These are phyloP conservation scores for Penicillium sp. DNA, from an alignment of 2,329 filamentous ascomycete species.

Conservation along the genomic window DNA sequence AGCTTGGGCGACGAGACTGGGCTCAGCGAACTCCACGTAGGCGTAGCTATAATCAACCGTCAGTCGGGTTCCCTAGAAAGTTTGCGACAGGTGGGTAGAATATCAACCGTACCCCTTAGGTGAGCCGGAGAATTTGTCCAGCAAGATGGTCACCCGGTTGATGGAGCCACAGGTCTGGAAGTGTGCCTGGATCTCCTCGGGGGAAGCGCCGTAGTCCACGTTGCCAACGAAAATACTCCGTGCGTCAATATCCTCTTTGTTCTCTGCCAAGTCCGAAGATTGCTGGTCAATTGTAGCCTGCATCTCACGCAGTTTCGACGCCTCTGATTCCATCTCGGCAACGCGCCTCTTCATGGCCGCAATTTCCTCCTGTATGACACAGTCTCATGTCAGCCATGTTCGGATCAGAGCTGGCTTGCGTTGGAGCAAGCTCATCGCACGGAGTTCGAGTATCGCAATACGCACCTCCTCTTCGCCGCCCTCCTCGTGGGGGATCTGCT, in stretches of 20 bases:
- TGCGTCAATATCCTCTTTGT: slow-evolving; percentile 92
- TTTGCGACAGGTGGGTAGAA: background rate
- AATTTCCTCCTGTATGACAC: slow-evolving; percentile 65
- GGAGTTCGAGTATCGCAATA: background rate
- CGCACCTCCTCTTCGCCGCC: slow-evolving; percentile 48
- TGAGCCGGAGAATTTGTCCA: slow-evolving; percentile 98
- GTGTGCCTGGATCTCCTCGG: slow-evolving; percentile 96
- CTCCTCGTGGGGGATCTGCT: slow-evolving; percentile 43
- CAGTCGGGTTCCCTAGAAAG: background rate
- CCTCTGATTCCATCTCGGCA: slow-evolving; percentile 88
- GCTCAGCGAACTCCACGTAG: slow-evolving; percentile 97
- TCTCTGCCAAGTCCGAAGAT: slow-evolving; percentile 77
- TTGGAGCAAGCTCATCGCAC: background rate
- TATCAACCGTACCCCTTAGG: slow-evolving; percentile 81
- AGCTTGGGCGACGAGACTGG: slow-evolving; percentile 86
- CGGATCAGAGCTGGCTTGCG: background rate
- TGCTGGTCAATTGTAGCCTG: slow-evolving; percentile 83
- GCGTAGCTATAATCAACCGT: slow-evolving; percentile 68
- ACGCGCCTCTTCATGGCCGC: slow-evolving; percentile 83
- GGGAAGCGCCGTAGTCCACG: slow-evolving; percentile 94
- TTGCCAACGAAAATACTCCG: slow-evolving; percentile 98
- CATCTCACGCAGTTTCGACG: slow-evolving; percentile 82
- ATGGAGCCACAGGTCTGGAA: slow-evolving; percentile 97
- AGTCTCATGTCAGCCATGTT: background rate
- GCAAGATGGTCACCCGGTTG: slow-evolving; percentile 93